Base-by-base conservation (phyloP, 108 stramenopile species). In the Mediolabrus comicus region DNA sequence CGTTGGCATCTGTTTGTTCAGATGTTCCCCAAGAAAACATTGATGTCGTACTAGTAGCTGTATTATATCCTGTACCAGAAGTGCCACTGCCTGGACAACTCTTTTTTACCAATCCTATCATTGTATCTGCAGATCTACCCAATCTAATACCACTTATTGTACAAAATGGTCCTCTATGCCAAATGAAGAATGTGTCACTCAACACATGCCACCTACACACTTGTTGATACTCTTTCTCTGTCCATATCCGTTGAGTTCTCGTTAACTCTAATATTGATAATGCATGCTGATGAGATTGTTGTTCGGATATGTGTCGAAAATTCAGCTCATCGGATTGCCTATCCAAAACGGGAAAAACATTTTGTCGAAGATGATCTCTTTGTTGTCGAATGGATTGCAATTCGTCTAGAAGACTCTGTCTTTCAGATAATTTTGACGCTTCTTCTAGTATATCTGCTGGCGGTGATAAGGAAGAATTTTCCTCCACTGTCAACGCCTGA, bases 121-220 rank as follows among this genome's bases (percentile, higher is more conserved):
- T 65, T 7, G 78, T 79, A 12, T n/a, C 46, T 22, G 71, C 78
- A 46, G 59, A 36, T 26, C 60, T 81, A 28, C 90, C 93, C 35
- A 95, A 64, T 60, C 93, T 72, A 9, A 84, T 65, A 10, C 90
- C 90, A 61, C 92, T 92, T 30, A 95, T 95, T 10, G 93, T 95
- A 8, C 80, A 90, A 77, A 88, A 95, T 11, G 87, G 84, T 31
- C 93, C 93, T 27, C 60, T 36, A 71, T 88, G 84, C 87, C 89
- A 88, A 67, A 95, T 92, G 56, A 81, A 77, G 76, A 95, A 92
- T 60, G 79, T 84, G 75, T 94, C 92, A 34, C 86, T 83, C 31
- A 84, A 26, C 4, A 83, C 87, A 64, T 89, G 87, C 87, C 88
- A 91, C 72, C 74, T 67, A 26, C 33, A 56, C n/a, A 61, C 36